Percentiles rank a stretch among this genome's conserved stretches.
Evolutionary conservation across 1,284 basidiomycete genomes (phyloP).

Genomic region (Ganoderma lucidum): DNA sequence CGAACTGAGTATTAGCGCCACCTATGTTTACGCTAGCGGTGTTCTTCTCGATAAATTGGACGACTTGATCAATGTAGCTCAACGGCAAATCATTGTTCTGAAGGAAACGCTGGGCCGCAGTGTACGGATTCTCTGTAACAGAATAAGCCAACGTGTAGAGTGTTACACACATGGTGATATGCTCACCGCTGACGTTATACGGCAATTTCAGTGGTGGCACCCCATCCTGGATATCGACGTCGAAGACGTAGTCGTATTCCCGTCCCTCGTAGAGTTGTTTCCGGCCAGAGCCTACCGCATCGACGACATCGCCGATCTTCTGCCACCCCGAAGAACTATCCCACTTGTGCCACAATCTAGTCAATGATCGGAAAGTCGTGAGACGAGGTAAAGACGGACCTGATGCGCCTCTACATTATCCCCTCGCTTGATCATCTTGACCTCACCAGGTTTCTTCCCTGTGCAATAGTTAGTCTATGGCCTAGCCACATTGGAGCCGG

Average conservation of each 20-base stretch:
- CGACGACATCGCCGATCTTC: slow-evolving; percentile 96
- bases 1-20: slow-evolving; percentile 61
- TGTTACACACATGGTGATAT: not conserved
- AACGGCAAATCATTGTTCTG: slow-evolving; percentile 85
- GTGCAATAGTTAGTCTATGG: slow-evolving; percentile 28
- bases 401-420: slow-evolving; percentile 89
- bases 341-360: slow-evolving; percentile 69
- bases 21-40: slow-evolving; percentile 81
- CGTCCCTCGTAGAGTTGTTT: slow-evolving; percentile 92
- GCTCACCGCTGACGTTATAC: slow-evolving; percentile 86
- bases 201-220: slow-evolving; percentile 94
- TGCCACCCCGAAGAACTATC: slow-evolving; percentile 80
- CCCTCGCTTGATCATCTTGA: slow-evolving; percentile 87
- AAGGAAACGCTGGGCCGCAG: slow-evolving; percentile 91
- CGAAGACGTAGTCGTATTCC: slow-evolving; percentile 99
- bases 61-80: slow-evolving; percentile 90
- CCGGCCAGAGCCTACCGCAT: slow-evolving; percentile 86
- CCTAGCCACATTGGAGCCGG: slow-evolving; percentile 15
- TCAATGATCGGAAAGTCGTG: not conserved
- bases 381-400: slow-evolving; percentile 51
- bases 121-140: slow-evolving; percentile 87
- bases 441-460: slow-evolving; percentile 93
- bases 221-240: slow-evolving; percentile 96
- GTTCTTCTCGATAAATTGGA: slow-evolving; percentile 94
- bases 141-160: not conserved